A percentile compares a stretch with the other conserved stretches of the same genome.
These are phyloP conservation scores for Chenopodium quinoa DNA, from an alignment of 148 eudicot species.

Conservation along the genomic window DNA sequence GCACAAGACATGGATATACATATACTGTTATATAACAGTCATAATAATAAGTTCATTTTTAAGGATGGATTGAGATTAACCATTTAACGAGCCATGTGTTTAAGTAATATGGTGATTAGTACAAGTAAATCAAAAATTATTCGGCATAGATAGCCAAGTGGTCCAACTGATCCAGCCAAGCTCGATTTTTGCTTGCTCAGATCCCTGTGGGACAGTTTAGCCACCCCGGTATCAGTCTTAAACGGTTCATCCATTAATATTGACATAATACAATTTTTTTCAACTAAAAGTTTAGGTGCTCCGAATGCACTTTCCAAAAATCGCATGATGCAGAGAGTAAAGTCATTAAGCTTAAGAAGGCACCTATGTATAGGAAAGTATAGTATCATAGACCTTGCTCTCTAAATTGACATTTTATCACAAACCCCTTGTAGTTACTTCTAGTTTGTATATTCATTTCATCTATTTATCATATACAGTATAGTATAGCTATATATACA, in stretches of 20 bases:
- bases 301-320: background rate
- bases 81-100: background rate
- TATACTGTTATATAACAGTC: background rate
- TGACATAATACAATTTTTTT: too few species aligned
- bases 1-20: background rate
- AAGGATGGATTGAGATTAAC: background rate
- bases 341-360: background rate
- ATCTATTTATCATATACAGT: too few species aligned
- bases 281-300: too few species aligned
- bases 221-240: background rate
- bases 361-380: background rate
- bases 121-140: background rate
- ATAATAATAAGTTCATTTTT: background rate
- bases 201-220: background rate
- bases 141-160: background rate
- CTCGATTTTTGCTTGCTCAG: background rate
- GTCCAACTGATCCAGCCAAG: background rate
- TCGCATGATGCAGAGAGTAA: background rate
- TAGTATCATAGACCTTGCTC: too few species aligned
- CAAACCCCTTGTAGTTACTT: constrained; percentile 9
- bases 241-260: too few species aligned
- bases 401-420: constrained; percentile 3
- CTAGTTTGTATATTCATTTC: background rate
- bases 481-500: background rate
- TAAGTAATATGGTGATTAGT: background rate